A percentile compares a stretch with the other conserved stretches of the same genome.
These are phyloP conservation scores for Microdochium trichocladiopsis DNA, from an alignment of 2,329 filamentous ascomycete genomes.

Conservation along the genomic window DNA sequence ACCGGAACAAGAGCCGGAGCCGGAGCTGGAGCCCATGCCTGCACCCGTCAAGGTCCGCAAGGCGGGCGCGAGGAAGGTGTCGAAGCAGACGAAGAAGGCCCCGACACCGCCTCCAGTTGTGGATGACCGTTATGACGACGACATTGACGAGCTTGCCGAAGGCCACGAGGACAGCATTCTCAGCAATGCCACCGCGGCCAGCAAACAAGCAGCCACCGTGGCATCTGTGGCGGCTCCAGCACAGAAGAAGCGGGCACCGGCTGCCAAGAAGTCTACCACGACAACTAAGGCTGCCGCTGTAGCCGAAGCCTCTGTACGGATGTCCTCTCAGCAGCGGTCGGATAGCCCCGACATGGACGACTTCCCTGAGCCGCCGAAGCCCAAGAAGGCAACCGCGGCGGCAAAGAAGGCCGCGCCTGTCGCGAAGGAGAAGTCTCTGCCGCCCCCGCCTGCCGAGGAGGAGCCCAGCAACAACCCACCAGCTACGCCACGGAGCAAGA, in stretches of 20 bases:
- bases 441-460: slow-evolving; percentile 16
- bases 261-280: slow-evolving; percentile 22
- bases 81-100: slow-evolving; percentile 40
- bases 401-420: slow-evolving; percentile 17
- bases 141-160: slow-evolving; percentile 9
- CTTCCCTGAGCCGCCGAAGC: not conserved
- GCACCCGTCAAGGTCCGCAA: slow-evolving; percentile 50
- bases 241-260: slow-evolving; percentile 23
- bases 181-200: slow-evolving; percentile 34
- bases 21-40: slow-evolving; percentile 28
- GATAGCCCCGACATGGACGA: not conserved
- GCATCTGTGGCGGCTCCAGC: slow-evolving; percentile 1
- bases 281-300: not conserved
- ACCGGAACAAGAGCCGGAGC: slow-evolving; percentile 17
- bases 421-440: slow-evolving; percentile 16
- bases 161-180: slow-evolving; percentile 30
- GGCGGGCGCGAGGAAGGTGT: slow-evolving; percentile 36
- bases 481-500: slow-evolving; percentile 32
- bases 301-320: not conserved
- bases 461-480: slow-evolving; percentile 20
- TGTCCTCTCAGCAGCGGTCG: slow-evolving; percentile 1
- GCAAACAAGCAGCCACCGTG: slow-evolving; percentile 19
- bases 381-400: slow-evolving; percentile 2
- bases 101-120: slow-evolving; percentile 12
- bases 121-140: slow-evolving; percentile 2